Evolutionary conservation across 225 moss, liverwort and hornwort species (phyloP), one percentile per base, ranked within the genome.

Genomic region (Rhytidiadelphus loreus): DNA sequence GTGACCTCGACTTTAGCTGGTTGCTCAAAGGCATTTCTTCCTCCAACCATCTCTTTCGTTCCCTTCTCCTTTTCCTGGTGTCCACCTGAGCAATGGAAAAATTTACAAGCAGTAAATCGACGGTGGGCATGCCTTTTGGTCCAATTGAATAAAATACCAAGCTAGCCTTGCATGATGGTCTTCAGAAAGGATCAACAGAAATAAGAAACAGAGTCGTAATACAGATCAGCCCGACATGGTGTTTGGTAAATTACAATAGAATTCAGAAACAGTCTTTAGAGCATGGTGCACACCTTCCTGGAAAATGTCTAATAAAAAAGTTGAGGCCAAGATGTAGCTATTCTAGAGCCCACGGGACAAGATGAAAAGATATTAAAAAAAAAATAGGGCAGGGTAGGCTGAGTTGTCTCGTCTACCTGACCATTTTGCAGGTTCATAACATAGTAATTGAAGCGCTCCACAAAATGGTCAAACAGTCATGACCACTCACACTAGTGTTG

Each of bases 61-160:
- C 90, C 87, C 89, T 89, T 82, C 88, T 92, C 82, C 84, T 90
- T 77, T 90, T 90, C 87, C 87, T 89, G 8, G 77, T 89, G 85
- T 92, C 89, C 68, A 61, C 92, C 90, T 90, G 75, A 37, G 50
- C 62, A 87, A n/a, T 13, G 21, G 41, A 43, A 85, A 53, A 13
- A 64, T 12, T 24, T 29, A 46, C 24, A 52, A 89, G 35, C 41
- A 80, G 25, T 50, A 26, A 70, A 48, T 77, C 50, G 16, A 81
- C 53, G 6, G 17, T 56, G 22, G 32, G 61, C 50, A 59, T 23
- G 79, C 43, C 59, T 87, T 55, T 19, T 37, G 55, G 24, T 83
- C 87, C 83, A 18, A 65, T 65, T 66, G 48, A 48, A 39, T 26
- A 41, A 65, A 77, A 77, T n/a, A 76, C 33, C 33, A 88, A 65